These are phyloP conservation scores for Crepidotus variabilis DNA, from an alignment of 768 basidiomycete species.

Conservation along the genomic window DNA sequence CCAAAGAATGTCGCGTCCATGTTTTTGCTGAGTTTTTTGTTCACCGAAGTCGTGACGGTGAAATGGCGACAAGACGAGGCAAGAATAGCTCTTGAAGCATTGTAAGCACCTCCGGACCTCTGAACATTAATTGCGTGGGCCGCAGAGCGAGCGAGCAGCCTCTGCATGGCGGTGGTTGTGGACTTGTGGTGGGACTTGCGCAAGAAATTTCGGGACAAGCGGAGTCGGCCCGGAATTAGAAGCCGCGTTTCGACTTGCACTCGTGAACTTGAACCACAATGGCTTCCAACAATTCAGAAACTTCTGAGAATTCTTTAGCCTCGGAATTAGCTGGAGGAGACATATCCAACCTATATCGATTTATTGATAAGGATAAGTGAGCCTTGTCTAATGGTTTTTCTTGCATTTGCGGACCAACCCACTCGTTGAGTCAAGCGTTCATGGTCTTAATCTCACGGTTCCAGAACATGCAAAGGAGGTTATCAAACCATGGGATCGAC, in stretches of 20 bases:
- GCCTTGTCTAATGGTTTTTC: slow-evolving; percentile 16
- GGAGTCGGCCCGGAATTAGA: background rate
- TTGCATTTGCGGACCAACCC: slow-evolving; percentile 19
- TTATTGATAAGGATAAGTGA: slow-evolving; percentile 69
- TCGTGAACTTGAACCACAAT: slow-evolving; percentile 2
- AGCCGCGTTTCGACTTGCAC: background rate
- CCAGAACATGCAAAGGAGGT: slow-evolving; percentile 75
- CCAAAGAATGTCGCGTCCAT: slow-evolving; percentile 15
- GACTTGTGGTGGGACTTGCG: slow-evolving; percentile 2
- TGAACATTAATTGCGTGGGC: slow-evolving; percentile 28
- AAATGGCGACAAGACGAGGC: slow-evolving; percentile 15
- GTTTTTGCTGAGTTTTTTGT: slow-evolving; percentile 11
- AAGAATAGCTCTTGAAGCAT: slow-evolving; percentile 9
- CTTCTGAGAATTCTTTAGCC: slow-evolving; percentile 36
- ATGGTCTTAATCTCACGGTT: slow-evolving; percentile 77
- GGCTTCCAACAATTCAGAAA: slow-evolving; percentile 20
- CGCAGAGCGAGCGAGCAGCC: slow-evolving; percentile 21
- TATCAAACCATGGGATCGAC: slow-evolving; percentile 80
- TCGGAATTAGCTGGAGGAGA: slow-evolving; percentile 45
- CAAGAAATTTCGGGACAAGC: slow-evolving; percentile 15
- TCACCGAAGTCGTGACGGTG: slow-evolving; percentile 10
- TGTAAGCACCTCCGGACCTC: slow-evolving; percentile 8
- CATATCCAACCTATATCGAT: slow-evolving; percentile 49
- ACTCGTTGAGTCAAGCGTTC: slow-evolving; percentile 50
- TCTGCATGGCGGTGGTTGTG: slow-evolving; percentile 14